Evolutionary conservation across 164 flowering plant genomes (phyloP).

Genomic region (Amborella trichopoda): DNA sequence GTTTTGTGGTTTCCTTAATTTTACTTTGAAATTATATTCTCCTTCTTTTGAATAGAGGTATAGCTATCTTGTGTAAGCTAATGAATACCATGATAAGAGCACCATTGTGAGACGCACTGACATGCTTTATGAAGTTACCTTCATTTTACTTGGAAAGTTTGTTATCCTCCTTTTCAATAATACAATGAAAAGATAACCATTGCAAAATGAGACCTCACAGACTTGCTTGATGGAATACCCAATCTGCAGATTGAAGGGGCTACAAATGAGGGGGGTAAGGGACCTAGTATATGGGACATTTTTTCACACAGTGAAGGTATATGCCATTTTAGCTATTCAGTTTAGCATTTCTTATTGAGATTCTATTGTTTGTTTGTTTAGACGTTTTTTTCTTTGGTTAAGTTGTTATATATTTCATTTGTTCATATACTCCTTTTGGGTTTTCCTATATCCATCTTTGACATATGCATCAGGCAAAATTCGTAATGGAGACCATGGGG

Average conservation of each 20-base stretch:
- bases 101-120: neutral
- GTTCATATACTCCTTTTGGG: neutral
- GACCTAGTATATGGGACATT: constrained; percentile 82
- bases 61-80: neutral
- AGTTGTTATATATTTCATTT: neutral
- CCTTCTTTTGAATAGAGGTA: neutral
- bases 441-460: neutral
- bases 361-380: neutral
- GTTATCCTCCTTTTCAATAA: neutral
- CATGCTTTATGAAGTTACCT: neutral
- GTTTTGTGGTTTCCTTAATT: no score
- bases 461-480: constrained; percentile 41
- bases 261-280: constrained; percentile 54
- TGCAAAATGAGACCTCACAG: no score
- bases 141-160: neutral
- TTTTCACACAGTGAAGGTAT: constrained; percentile 46
- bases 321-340: neutral
- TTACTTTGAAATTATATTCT: neutral
- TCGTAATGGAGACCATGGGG: constrained; percentile 70
- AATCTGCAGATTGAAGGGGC: constrained; percentile 76
- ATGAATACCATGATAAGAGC: neutral
- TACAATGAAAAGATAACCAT: no score
- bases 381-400: neutral
- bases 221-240: no score
- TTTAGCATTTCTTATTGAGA: neutral